Percentiles rank a stretch among this genome's conserved stretches.
Conservation (phyloP, 306 rosid genomes). For the Acacia acuminata region DNA sequence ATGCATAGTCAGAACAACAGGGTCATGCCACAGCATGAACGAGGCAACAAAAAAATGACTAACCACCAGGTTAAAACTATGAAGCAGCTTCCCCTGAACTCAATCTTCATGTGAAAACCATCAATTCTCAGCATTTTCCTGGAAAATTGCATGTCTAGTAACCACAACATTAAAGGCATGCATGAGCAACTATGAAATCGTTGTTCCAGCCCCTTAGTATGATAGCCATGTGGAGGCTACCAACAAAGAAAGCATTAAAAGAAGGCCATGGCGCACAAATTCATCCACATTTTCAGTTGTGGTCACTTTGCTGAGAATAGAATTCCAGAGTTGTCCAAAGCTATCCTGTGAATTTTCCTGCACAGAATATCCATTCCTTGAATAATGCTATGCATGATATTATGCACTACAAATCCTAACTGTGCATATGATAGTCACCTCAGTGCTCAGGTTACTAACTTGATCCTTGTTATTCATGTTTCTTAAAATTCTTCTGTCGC, state of each 20-base stretch:
- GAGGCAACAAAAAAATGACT: conserved; percentile 12
- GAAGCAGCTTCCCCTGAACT: conserved; percentile 5
- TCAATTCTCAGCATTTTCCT: not conserved
- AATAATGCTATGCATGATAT: conserved; percentile 16
- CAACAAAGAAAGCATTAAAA: conserved; percentile 65
- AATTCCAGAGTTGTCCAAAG: conserved; percentile 45
- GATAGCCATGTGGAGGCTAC: conserved; percentile 61
- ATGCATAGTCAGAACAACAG: not conserved
- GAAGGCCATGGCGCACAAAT: conserved; percentile 68
- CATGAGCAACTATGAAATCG: not conserved
- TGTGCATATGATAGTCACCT: conserved; percentile 43
- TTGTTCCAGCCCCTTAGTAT: conserved; percentile 27
- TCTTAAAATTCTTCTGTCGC: conserved; percentile 40
- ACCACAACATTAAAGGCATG: conserved; percentile 15
- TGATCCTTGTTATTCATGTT: conserved; percentile 43
- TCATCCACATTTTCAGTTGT: conserved; percentile 56
- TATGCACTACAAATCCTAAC: not conserved
- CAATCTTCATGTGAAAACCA: not conserved
- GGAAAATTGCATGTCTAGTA: conserved; percentile 22
- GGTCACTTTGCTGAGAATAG: conserved; percentile 41
- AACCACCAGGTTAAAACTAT: not conserved
- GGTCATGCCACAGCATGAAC: not conserved
- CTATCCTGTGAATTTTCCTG: conserved; percentile 51
- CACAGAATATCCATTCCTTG: conserved; percentile 33
- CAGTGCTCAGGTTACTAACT: conserved; percentile 26